These are phyloP conservation scores for Histomonas meleagridis DNA, from an alignment of 208 protist species.

Conservation along the genomic window DNA sequence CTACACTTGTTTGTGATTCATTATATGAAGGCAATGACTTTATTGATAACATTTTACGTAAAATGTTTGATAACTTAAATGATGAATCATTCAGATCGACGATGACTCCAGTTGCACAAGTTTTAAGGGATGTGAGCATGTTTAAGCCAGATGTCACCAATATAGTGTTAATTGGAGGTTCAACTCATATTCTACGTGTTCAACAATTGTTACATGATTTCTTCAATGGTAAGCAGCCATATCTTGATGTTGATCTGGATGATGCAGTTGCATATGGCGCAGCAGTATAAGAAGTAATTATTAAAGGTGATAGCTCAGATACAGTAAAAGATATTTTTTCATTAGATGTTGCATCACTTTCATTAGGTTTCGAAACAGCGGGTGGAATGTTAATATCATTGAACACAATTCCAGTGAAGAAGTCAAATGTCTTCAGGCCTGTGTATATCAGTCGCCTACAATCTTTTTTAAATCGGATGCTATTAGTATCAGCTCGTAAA, in stretches of 20 bases:
- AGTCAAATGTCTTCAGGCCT: slow-evolving; percentile 74
- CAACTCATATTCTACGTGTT: slow-evolving; percentile 49
- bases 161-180: slow-evolving; percentile 57
- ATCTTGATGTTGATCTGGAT: slow-evolving; percentile 46
- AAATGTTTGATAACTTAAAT: slow-evolving; percentile 44
- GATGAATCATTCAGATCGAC: slow-evolving; percentile 44
- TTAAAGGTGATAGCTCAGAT: slow-evolving; percentile 67
- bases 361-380: slow-evolving; percentile 55
- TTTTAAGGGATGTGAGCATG: slow-evolving; percentile 50
- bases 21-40: slow-evolving; percentile 54
- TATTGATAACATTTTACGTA: slow-evolving; percentile 1
- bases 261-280: slow-evolving; percentile 84
- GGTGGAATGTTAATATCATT: slow-evolving; percentile 75
- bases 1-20: slow-evolving; percentile 70
- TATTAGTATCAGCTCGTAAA: too few species aligned
- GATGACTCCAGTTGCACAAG: not conserved
- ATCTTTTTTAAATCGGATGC: too few species aligned
- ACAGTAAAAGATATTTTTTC: slow-evolving; percentile 56
- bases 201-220: slow-evolving; percentile 42
- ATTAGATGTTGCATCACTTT: slow-evolving; percentile 55
- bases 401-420: slow-evolving; percentile 58
- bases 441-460: too few species aligned
- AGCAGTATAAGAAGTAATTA: slow-evolving; percentile 82
- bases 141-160: slow-evolving; percentile 47
- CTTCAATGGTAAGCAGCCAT: slow-evolving; percentile 46